Evolutionary conservation across 2,329 filamentous ascomycete species (phyloP), one percentile per base, ranked within the genome.

Genomic region (Claviceps digitariae): DNA sequence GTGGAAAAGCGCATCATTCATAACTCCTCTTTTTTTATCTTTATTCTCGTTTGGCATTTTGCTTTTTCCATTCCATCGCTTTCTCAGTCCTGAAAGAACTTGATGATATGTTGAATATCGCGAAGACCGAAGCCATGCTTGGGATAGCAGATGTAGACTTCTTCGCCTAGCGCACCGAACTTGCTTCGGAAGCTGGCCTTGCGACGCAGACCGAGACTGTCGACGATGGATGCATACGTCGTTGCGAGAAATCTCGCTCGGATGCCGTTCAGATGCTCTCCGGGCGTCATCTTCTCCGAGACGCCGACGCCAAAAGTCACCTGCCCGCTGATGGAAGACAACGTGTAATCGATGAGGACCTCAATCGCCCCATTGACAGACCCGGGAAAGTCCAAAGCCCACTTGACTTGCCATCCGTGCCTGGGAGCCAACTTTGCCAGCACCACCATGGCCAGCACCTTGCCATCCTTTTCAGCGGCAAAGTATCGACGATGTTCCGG

Each of bases 371-470:
- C 90, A 46, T 82, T 87, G n/a, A 90, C 86, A 1, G 90, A 81
- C 27, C 81, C 82, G 0, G 90, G 90, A 75, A 96, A 95, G 69
- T 96, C 89, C 52, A 96, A 81, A n/a, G 86, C 87, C 74, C 93
- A 95, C 73, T 96, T 96, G 65, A 95, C 84, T 72, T 96, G 90
- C 82, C 89, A 94, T 52, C 90, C 90, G 65, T 94, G 81, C 38
- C 80, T 75, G 2, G 89, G 87, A 3, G 86, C 81, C 29, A 96
- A 80, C 67, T 89, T 86, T 52, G 87, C 86, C 61, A 96, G 74
- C 9, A 91, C 83, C n/a, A 91, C 84, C 55, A 96, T 78, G 36
- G 86, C 84, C 44, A 77, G 77, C 54, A 96, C 81, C 55, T 77
- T 80, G 57, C 86, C 86, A 17, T 87, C 78, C 62, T 86, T 86